These are phyloP conservation scores for Kingdonia uniflora DNA, from an alignment of 164 flowering plant genomes.

Conservation along the genomic window DNA sequence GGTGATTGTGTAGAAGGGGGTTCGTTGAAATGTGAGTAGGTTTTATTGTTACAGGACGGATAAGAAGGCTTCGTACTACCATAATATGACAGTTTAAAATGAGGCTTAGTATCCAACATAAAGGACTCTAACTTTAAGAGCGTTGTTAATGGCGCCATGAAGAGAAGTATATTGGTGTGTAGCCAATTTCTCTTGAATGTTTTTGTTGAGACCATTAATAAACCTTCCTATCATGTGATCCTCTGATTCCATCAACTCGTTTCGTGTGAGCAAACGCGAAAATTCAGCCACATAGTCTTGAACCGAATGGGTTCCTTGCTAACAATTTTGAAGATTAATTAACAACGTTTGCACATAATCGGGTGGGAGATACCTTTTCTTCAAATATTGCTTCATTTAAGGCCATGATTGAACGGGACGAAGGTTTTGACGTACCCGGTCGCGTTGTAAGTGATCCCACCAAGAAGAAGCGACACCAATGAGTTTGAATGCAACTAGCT, in stretches of 20 bases:
- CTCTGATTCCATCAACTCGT: background rate
- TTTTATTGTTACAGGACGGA: background rate
- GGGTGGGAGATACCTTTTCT: too few relatives aligned
- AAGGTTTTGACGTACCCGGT: background rate
- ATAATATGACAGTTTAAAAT: too few relatives aligned
- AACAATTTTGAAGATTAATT: background rate
- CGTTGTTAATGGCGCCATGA: background rate
- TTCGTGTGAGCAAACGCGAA: background rate
- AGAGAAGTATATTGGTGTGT: background rate
- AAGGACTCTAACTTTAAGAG: background rate
- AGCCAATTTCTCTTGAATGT: background rate
- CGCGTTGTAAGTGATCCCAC: background rate
- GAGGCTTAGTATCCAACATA: background rate
- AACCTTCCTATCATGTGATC: too few relatives aligned
- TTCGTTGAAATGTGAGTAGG: background rate
- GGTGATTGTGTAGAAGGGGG: background rate
- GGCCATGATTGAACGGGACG: background rate
- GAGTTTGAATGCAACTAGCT: background rate
- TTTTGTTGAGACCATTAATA: background rate
- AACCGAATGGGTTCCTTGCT: background rate
- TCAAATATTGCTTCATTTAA: background rate
- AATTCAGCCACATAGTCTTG: conserved; percentile 1
- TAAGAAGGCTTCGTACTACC: background rate
- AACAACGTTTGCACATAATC: background rate
- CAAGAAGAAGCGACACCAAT: background rate